phyloP scores from a whole-genome alignment of 805 yeast genomes.

The Nakazawaea wyomingensis region DNA sequence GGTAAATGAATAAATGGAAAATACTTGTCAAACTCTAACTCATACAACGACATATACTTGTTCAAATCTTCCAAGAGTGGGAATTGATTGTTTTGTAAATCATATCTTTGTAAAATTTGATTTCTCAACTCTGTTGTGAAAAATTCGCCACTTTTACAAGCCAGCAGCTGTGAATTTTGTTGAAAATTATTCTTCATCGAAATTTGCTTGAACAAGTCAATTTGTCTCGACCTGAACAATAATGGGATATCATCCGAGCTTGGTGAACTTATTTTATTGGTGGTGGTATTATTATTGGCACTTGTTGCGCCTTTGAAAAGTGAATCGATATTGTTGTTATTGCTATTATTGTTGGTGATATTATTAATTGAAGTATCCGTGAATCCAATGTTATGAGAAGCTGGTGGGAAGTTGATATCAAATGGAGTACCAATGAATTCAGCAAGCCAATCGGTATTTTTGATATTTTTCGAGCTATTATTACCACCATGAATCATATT shows the following conservation, averaged over 20 bases:
- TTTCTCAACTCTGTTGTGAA: slow-evolving; percentile 49
- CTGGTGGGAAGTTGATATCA: slow-evolving; percentile 47
- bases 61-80: slow-evolving; percentile 76
- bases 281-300: slow-evolving; percentile 15
- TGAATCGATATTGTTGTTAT: no score
- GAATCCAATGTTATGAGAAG: slow-evolving; percentile 58
- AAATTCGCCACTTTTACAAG: slow-evolving; percentile 21
- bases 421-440: slow-evolving; percentile 67
- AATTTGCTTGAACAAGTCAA: slow-evolving; percentile 54
- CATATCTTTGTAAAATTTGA: slow-evolving; percentile 48
- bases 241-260: slow-evolving; percentile 45
- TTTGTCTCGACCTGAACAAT: slow-evolving; percentile 60
- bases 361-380: slow-evolving; percentile 31
- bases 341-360: slow-evolving; percentile 10
- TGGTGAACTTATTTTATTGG: neutral
- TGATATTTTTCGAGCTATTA: slow-evolving; percentile 7
- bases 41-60: slow-evolving; percentile 68
- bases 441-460: slow-evolving; percentile 55
- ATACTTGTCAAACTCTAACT: slow-evolving; percentile 71
- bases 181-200: neutral
- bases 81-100: slow-evolving; percentile 53
- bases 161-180: neutral
- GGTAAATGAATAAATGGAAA: slow-evolving; percentile 83
- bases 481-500: slow-evolving; percentile 22
- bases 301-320: no score